These are phyloP conservation scores for Phaeosphaeria sp. DNA, from an alignment of 2,329 filamentous ascomycete genomes.

Conservation along the genomic window DNA sequence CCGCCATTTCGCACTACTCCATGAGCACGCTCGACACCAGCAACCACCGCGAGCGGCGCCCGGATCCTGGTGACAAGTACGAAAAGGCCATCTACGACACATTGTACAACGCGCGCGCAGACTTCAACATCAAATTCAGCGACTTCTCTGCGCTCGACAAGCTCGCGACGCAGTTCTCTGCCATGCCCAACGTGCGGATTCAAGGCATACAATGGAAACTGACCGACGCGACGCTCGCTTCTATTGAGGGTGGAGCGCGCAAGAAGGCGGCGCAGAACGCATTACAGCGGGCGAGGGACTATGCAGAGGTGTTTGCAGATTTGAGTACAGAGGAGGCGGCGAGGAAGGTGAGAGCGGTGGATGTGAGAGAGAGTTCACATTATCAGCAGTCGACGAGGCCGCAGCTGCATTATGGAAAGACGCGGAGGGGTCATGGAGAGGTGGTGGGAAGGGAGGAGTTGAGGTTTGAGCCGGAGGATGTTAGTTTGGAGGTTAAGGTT, in stretches of 20 bases:
- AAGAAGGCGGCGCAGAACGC: conserved; percentile 13
- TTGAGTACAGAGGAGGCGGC: conserved; percentile 6
- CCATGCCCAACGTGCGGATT: conserved; percentile 14
- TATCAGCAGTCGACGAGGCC: conserved; percentile 15
- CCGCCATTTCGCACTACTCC: conserved; percentile 19
- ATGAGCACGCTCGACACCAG: conserved; percentile 16
- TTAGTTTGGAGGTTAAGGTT: conserved; percentile 11
- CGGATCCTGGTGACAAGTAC: not conserved
- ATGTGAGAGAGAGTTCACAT: conserved; percentile 6
- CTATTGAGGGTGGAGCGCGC: conserved; percentile 7
- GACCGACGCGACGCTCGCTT: conserved; percentile 8
- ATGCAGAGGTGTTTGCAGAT: conserved; percentile 15
- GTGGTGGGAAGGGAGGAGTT: conserved; percentile 4
- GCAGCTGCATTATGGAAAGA: conserved; percentile 15
- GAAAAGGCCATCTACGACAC: conserved; percentile 3
- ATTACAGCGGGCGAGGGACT: conserved; percentile 11
- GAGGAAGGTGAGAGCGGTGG: conserved; percentile 9
- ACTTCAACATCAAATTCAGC: conserved; percentile 18
- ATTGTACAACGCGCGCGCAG: conserved; percentile 9
- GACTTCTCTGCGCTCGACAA: conserved; percentile 13
- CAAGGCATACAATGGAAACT: conserved; percentile 10
- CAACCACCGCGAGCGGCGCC: conserved; percentile 1
- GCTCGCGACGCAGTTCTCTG: conserved; percentile 16
- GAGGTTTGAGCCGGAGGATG: conserved; percentile 17
- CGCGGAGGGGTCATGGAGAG: not conserved